These are phyloP conservation scores for Leccinum boreale DNA, from an alignment of 768 basidiomycete species.

Conservation along the genomic window DNA sequence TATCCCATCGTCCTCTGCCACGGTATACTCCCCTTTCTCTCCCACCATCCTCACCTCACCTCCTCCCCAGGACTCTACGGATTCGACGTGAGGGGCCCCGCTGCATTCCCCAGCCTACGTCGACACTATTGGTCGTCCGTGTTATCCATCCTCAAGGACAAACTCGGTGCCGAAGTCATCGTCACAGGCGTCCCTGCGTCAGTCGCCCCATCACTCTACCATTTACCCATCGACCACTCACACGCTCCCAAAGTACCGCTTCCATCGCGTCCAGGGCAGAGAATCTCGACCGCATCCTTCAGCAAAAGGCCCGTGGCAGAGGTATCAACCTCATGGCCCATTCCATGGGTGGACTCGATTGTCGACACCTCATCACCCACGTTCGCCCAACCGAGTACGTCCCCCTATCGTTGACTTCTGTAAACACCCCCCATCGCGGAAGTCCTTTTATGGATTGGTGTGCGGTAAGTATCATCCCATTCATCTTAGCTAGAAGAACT, in stretches of 20 bases:
- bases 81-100: conserved; percentile 86
- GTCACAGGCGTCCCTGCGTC: conserved; percentile 93
- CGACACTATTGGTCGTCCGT: conserved; percentile 96
- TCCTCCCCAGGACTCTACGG: conserved; percentile 76
- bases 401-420: conserved; percentile 82
- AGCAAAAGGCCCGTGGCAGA: conserved; percentile 61
- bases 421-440: conserved; percentile 93
- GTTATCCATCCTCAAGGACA: conserved; percentile 71
- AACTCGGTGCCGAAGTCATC: conserved; percentile 89
- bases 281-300: conserved; percentile 69
- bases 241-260: conserved; percentile 63
- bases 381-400: conserved; percentile 78
- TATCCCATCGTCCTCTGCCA: conserved; percentile 95
- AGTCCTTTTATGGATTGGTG: conserved; percentile 99
- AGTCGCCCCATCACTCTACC: conserved; percentile 24
- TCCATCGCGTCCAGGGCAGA: conserved; percentile 81
- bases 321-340: conserved; percentile 94
- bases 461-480: conserved; percentile 46
- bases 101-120: conserved; percentile 75
- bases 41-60: neutral
- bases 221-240: neutral
- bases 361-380: conserved; percentile 87
- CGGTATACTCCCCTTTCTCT: conserved; percentile 43
- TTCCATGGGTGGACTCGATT: conserved; percentile 97
- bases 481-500: conserved; percentile 3